A percentile compares a stretch with the other conserved stretches of the same genome.
Conservation (phyloP, 2,329 filamentous ascomycete genomes). For the Penicillium occitanis region DNA sequence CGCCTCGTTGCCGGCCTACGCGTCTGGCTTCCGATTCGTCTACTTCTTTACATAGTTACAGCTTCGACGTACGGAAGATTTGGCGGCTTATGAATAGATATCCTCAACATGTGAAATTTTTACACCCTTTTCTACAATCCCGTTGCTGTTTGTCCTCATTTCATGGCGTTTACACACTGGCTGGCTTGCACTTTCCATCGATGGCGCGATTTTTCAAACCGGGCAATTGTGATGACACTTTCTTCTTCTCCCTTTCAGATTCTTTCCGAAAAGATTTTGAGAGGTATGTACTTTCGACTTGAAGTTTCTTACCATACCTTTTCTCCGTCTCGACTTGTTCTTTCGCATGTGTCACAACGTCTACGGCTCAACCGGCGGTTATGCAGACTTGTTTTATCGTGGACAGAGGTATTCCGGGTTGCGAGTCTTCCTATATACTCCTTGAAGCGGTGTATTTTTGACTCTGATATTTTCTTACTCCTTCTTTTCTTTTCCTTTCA, state of each 20-base stretch:
- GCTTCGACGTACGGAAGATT: conserved; percentile 1
- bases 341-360: neutral
- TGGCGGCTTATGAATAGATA: conserved; percentile 15
- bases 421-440: conserved; percentile 17
- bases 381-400: conserved; percentile 1
- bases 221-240: conserved; percentile 17
- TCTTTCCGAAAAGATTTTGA: neutral
- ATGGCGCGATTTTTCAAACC: conserved; percentile 17
- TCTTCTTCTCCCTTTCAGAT: conserved; percentile 10
- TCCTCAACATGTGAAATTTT: conserved; percentile 22
- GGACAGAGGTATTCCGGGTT: neutral
- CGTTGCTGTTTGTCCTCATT: conserved; percentile 22
- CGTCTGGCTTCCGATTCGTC: conserved; percentile 1
- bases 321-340: neutral
- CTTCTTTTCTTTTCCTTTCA: neutral
- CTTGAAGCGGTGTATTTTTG: conserved; percentile 15
- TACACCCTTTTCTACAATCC: conserved; percentile 19
- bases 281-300: conserved; percentile 6
- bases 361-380: neutral
- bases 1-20: conserved; percentile 8
- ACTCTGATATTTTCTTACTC: conserved; percentile 4
- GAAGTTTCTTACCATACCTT: neutral
- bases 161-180: conserved; percentile 22
- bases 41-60: conserved; percentile 5
- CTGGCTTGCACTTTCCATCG: conserved; percentile 16